Base-by-base conservation (phyloP, 768 basidiomycete species). In the Boletus rex-veris region DNA sequence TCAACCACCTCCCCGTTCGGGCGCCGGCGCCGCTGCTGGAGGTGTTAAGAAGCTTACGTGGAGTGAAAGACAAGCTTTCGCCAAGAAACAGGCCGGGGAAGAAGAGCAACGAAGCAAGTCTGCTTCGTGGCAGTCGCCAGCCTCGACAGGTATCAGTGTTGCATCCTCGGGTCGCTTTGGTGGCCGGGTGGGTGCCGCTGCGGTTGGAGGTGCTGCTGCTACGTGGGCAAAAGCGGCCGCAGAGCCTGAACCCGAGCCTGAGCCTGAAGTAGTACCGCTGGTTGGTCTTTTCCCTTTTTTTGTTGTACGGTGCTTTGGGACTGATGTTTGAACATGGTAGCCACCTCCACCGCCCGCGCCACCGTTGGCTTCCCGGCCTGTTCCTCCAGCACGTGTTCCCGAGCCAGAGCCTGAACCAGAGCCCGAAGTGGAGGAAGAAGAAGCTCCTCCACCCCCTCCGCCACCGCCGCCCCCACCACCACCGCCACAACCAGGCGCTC, bases 1-100 rank as follows among this genome's bases (percentile, higher is more conserved):
- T n/a, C 72, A n/a, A 54, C 72, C 61, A 62, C n/a, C 59, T 63
- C 8, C 58, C 53, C 52, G 57, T 66, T 26, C 57, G 60, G 11
- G 64, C 26, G 24, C 48, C 21, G 50, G 43, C 33, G 16, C 53
- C 8, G 11, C 46, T 18, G 38, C 55, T 4, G 73, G 73, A 19
- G 81, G 78, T 1, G 53, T 75, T 1, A 90, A 90, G 75, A 95
- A 92, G 69, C 69, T 96, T 57, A 96, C 95, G 0, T 98, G 96
- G 96, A 88, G 82, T 53, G 90, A 98, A 68, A 79, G 95, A 19
- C 95, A 98, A 66, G 93, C 90, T 0, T 74, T 86, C n/a, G 88
- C 92, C 1, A 95, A 94, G 77, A 86, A 87, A 65, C 89, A 92
- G 61, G 76, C 79, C 15, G 90, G 86, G 59, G 92, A 90, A 59